phyloP scores from a whole-genome alignment of 805 yeast genomes.

The Saccharomycodes ludwigii region DNA sequence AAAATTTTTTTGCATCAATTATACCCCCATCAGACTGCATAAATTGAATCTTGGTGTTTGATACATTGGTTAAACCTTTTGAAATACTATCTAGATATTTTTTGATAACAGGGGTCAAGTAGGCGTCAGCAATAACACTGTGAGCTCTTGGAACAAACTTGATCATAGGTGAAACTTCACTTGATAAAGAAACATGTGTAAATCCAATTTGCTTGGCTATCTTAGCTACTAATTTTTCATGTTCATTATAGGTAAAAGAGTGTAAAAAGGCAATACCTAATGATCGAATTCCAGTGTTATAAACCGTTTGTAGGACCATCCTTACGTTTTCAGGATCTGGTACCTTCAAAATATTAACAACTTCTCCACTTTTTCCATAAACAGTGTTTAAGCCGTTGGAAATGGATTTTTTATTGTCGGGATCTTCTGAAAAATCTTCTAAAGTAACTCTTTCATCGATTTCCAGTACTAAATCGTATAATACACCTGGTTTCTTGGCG shows the following conservation, averaged over 20 bases:
- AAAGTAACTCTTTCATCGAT: conserved; percentile 84
- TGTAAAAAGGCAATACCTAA: conserved; percentile 64
- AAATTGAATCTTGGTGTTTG: conserved; percentile 46
- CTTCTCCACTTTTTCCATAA: conserved; percentile 57
- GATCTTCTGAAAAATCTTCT: conserved; percentile 72
- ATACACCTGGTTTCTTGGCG: conserved; percentile 55
- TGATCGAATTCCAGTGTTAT: conserved; percentile 49
- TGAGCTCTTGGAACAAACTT: conserved; percentile 64
- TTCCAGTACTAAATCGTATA: conserved; percentile 70
- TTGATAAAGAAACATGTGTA: conserved; percentile 53
- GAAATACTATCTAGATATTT: conserved; percentile 51
- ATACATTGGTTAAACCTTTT: conserved; percentile 44
- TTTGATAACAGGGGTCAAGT: conserved; percentile 66
- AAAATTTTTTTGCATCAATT: conserved; percentile 69
- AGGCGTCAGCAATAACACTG: conserved; percentile 73
- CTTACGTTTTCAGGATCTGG: conserved; percentile 37
- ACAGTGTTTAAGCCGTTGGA: conserved; percentile 26
- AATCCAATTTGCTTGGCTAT: conserved; percentile 60
- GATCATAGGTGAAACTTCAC: conserved; percentile 66
- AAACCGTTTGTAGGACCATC: conserved; percentile 30
- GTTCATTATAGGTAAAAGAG: conserved; percentile 60
- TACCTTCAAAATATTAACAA: conserved; percentile 39
- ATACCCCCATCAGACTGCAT: conserved; percentile 98
- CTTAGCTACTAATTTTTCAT: conserved; percentile 46
- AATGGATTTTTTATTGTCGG: conserved; percentile 21